Percentiles rank a stretch among this genome's conserved stretches.
phyloP scores from a whole-genome alignment of 768 basidiomycete genomes.

The Termitomyces sp. region DNA sequence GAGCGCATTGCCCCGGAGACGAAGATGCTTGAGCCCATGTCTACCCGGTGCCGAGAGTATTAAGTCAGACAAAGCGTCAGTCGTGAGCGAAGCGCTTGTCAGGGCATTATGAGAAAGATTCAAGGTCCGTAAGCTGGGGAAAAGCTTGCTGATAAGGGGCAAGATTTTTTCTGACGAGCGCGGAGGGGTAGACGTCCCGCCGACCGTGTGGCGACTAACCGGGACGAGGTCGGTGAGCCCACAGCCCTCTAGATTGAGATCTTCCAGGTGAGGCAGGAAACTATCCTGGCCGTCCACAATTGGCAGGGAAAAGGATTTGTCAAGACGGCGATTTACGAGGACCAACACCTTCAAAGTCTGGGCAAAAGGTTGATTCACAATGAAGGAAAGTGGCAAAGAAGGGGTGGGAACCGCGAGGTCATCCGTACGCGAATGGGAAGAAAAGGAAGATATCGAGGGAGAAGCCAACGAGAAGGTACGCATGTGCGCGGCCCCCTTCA shows the following conservation, averaged over 20 bases:
- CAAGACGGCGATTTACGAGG: conserved; percentile 61
- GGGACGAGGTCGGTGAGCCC: conserved; percentile 56
- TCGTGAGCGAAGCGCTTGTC: conserved; percentile 45
- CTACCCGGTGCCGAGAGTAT: conserved; percentile 43
- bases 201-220: conserved; percentile 31
- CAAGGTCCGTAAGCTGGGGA: conserved; percentile 64
- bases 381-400: conserved; percentile 60
- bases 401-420: conserved; percentile 60
- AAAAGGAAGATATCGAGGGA: conserved; percentile 20
- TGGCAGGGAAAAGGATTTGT: conserved; percentile 59
- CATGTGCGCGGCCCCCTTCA: conserved; percentile 43
- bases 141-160: conserved; percentile 54
- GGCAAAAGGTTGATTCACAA: conserved; percentile 56
- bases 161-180: conserved; percentile 51
- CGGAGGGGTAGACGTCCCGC: conserved; percentile 29
- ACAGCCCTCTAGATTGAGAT: conserved; percentile 71
- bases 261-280: conserved; percentile 64
- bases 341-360: conserved; percentile 50
- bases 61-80: conserved; percentile 41
- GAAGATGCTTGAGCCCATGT: conserved; percentile 59
- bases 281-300: conserved; percentile 23
- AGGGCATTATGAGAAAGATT: conserved; percentile 74
- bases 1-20: conserved; percentile 64
- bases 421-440: conserved; percentile 15
- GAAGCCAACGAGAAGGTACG: conserved; percentile 57